Base-by-base conservation (phyloP, 352 stramenopile species). In the Hyaloperonospora brassicae region DNA sequence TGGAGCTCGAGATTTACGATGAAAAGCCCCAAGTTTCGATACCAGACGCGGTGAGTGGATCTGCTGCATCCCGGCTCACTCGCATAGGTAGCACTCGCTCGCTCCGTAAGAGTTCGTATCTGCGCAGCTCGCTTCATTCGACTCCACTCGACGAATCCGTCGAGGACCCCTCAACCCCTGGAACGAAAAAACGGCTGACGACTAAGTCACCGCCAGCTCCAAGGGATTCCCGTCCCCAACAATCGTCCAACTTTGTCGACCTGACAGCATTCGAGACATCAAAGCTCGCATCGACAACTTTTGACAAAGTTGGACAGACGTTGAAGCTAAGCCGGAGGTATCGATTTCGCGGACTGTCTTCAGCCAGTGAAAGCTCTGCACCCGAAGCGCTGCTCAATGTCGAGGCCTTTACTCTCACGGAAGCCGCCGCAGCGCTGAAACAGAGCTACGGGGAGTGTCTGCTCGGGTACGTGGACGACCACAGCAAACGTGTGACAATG, bases 1-100 rank as follows among this genome's bases (percentile, higher is more conserved):
- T 91, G 9, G 74, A 91, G 42, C 51, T 91, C 5, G 76, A 91
- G 50, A 86, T 91, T 22, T 89, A 86, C 52, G 65, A 89, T 11
- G 71, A 70, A 27, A 55, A 69, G 23, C 59, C 59, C 10, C 63
- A 71, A 25, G 54, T 68, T 35, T 50, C 55, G 17, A 50, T 58
- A 27, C 27, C 14, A 8, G 59, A 71, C 2, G 34, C 61, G 14
- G 30, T 65, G 23, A 34, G 27, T 34, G 27, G 17, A 9, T 22
- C 55, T 1, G 63, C 59, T 12, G 51, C 43, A 13, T 36, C 40
- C 8, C 55, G 55, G 14, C 46, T 50, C 36, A 36, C 49, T 25
- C 47, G 24, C 0, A 55, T 51, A 10, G 60, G 52, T 13, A 68
- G 52, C 40, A 41, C 62, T 23, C 54, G 44, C 21, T 52, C 57